These are phyloP conservation scores for Mycena capillaripes DNA, from an alignment of 768 basidiomycete genomes.

Conservation along the genomic window DNA sequence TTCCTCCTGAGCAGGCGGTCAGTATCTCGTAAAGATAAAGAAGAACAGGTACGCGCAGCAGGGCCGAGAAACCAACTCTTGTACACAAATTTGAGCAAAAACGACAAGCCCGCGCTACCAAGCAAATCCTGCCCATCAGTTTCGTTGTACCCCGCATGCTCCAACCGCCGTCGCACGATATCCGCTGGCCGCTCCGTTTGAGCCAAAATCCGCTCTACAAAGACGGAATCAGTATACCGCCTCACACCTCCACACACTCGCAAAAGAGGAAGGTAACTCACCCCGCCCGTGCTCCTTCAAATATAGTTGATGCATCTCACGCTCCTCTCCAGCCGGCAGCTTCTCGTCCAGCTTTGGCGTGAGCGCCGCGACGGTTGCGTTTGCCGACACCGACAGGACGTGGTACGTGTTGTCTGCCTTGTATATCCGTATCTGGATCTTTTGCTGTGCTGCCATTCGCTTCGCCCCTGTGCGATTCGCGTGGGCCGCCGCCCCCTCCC, in stretches of 20 bases:
- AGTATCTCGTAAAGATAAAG: background rate
- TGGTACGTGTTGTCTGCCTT: slow-evolving; percentile 80
- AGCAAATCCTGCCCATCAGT: slow-evolving; percentile 85
- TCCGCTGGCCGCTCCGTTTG: slow-evolving; percentile 88
- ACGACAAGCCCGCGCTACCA: slow-evolving; percentile 80
- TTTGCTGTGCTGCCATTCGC: slow-evolving; percentile 50
- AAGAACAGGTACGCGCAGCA: slow-evolving; percentile 59
- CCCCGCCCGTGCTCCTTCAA: slow-evolving; percentile 84
- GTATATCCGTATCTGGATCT: slow-evolving; percentile 87
- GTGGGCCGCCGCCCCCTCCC: slow-evolving; percentile 64
- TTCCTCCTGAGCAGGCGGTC: slow-evolving; percentile 68
- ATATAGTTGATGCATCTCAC: slow-evolving; percentile 78
- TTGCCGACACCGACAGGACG: slow-evolving; percentile 72
- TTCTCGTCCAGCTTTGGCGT: slow-evolving; percentile 36
- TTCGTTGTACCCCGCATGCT: slow-evolving; percentile 91
- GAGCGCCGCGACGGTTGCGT: slow-evolving; percentile 58
- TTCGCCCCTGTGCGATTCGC: slow-evolving; percentile 58
- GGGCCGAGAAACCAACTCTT: slow-evolving; percentile 80
- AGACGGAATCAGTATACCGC: background rate
- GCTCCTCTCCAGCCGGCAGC: slow-evolving; percentile 47
- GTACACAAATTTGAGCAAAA: slow-evolving; percentile 92
- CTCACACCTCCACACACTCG: background rate
- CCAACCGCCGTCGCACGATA: slow-evolving; percentile 85
- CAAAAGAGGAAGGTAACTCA: slow-evolving; percentile 54
- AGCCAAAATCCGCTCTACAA: slow-evolving; percentile 84